Base-by-base conservation (phyloP, 1,284 basidiomycete species). In the Apiotrichum akiyoshidainum region DNA sequence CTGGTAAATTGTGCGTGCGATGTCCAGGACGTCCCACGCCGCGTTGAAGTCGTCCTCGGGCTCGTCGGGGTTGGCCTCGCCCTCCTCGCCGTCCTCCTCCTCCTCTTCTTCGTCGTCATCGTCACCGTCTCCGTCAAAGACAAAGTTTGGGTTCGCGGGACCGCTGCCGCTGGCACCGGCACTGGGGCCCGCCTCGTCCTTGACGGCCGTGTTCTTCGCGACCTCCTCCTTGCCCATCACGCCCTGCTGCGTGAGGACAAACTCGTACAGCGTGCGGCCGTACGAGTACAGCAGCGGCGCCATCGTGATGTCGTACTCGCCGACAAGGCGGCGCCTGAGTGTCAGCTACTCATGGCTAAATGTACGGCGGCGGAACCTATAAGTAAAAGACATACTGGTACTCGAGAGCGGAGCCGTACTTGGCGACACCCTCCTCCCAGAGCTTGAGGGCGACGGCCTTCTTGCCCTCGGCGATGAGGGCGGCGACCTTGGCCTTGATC, bases 41-140 rank as follows among this genome's bases (percentile, higher is more conserved):
- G 91, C 91, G 66, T 92, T 93, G 75, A 92, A 94, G 72, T 95
- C 91, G 67, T 95, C 91, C 70, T 94, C 92, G 0, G 88, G 90
- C 50, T 71, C 74, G n/a, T 73, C 71, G 10, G 46, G 26, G 46
- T 48, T 21, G 8, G 46, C 46, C n/a, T 63, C 71, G 31, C 55
- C 57, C 72, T 34, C 54, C 9, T 57, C 22, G 14, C 45, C 22
- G n/a, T 52, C 33, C 33, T 54, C 19, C 47, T 52, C 11, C 31
- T 57, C 45, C 26, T 53, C 65, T 17, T 67, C 71, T 7, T 58
- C 72, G 12, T 68, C 71, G 10, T 63, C 69, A 19, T 65, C 69
- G 9, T 61, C 58, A 14, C 68, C 58, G 41, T 73, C 71, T 6
- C 68, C 69, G 19, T 69, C 73, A 50, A 73, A 69, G 22, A 71